Evolutionary conservation across 345 rosid genomes (phyloP), one percentile per base, ranked within the genome.

Genomic region (Rhodamnia rubescens): DNA sequence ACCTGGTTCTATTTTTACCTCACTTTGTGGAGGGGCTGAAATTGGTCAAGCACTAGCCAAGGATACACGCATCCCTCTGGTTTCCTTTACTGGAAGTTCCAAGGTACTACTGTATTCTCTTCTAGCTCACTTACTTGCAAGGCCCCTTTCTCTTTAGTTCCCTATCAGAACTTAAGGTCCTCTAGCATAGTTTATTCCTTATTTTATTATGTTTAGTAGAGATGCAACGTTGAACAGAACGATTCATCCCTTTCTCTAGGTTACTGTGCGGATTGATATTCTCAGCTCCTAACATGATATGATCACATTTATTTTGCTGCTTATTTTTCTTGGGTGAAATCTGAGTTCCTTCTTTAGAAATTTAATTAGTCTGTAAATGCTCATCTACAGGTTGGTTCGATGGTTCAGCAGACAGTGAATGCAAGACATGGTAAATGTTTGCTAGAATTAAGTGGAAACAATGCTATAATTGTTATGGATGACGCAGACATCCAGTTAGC

Each of bases 391-490:
- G 99, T 95, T 83, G 99, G 99, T 47, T 89, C 87, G 85, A 88
- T 74, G 89, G 95, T 98, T 86, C 98, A 94, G 93, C 94, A 92
- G 87, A 93, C 92, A 53, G 99, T 98, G 87, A 93, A 85, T 86
- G 95, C 92, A 86, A 90, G 99, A 88, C 92, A 91, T 88, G 99
- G 99, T 47, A 96, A 92, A 90, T 96, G 98, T 83, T 89, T 98
- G 89, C 99, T 98, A 74, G 98, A 98, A 85, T 85, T 96, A 88
- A 96, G 98, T 88, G 98, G 99, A 86, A 98, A 98, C 94, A 97
- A 95, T 85, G 99, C 99, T 57, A 96, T 97, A 86, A 88, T 95
- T 82, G 93, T 97, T 74, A 95, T 97, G 99, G 98, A 94, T 87
- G 99, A 96, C 84, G 98, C 99, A 12, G 97, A 96, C 88, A 85